These are phyloP conservation scores for Cucurbita argyrosperma DNA, from an alignment of 306 rosid genomes.

Conservation along the genomic window DNA sequence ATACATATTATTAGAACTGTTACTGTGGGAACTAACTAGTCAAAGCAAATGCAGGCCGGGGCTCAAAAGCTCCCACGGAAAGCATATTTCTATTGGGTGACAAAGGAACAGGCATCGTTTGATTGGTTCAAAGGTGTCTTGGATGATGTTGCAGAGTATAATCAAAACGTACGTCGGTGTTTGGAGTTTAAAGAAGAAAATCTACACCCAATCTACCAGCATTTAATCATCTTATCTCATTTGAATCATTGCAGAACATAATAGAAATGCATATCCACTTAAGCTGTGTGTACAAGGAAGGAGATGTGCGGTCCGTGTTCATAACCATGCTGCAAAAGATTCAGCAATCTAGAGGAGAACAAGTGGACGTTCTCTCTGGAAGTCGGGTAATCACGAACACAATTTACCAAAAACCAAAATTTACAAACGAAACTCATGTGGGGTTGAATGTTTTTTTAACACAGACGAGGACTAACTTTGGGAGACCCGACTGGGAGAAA, in stretches of 20 bases:
- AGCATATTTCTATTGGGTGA: constrained; percentile 68
- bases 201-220: background rate
- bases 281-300: constrained; percentile 53
- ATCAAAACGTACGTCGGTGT: constrained; percentile 18
- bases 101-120: constrained; percentile 61
- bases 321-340: constrained; percentile 53
- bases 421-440: background rate
- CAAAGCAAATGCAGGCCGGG: background rate
- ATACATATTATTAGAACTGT: background rate
- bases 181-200: background rate
- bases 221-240: background rate
- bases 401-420: background rate
- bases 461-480: constrained; percentile 75
- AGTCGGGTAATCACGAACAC: constrained; percentile 34
- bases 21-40: background rate
- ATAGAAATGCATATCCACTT: constrained; percentile 63
- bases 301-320: constrained; percentile 54
- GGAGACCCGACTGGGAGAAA: constrained; percentile 74
- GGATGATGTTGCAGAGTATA: constrained; percentile 55
- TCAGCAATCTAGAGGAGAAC: constrained; percentile 50
- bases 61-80: constrained; percentile 23
- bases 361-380: constrained; percentile 58
- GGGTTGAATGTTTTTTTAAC: background rate
- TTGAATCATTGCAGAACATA: constrained; percentile 27
- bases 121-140: constrained; percentile 74